Conservation (phyloP, 331 rosid genomes). For the Rosa hybrid region DNA sequence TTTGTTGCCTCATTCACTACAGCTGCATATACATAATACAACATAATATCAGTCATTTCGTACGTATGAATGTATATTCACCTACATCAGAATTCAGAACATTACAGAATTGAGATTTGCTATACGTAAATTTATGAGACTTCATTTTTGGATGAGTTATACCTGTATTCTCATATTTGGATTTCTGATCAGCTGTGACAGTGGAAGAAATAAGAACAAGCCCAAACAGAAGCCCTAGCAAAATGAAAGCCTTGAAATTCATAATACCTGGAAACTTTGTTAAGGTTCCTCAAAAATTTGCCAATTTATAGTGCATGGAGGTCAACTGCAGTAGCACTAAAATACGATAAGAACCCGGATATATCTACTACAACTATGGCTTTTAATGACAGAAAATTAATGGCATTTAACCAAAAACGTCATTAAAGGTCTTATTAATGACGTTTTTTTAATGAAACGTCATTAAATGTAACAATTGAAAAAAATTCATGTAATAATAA, state of each 20-base stretch:
- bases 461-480: too few species aligned
- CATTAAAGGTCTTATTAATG: too few species aligned
- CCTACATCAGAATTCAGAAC: too few species aligned
- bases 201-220: background rate
- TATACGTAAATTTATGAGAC: too few species aligned
- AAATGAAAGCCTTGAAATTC: constrained; percentile 5
- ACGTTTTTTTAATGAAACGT: too few species aligned
- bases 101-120: too few species aligned
- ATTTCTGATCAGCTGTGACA: background rate
- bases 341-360: background rate
- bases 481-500: too few species aligned
- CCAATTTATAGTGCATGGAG: background rate
- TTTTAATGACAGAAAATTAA: too few species aligned
- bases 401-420: too few species aligned
- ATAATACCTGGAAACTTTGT: background rate
- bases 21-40: background rate
- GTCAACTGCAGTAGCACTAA: background rate
- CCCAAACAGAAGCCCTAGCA: background rate
- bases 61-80: background rate
- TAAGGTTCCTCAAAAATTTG: background rate
- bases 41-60: background rate
- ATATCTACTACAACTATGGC: too few species aligned
- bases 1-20: background rate
- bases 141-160: background rate
- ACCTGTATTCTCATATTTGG: constrained; percentile 8